Evolutionary conservation across 495 filamentous ascomycete genomes (phyloP).

Genomic region (Tetracladium marchalianum): DNA sequence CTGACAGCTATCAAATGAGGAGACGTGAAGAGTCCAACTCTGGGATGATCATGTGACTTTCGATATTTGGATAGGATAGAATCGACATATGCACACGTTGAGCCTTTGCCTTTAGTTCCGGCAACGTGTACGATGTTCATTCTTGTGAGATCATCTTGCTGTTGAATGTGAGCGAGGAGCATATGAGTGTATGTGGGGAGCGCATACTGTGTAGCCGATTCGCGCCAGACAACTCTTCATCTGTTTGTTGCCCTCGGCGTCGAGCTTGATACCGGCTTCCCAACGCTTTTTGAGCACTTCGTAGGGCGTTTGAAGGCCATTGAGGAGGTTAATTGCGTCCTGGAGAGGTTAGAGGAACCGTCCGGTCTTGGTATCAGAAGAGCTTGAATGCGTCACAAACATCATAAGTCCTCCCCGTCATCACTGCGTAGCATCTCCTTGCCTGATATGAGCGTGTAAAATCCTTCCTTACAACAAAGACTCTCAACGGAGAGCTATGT

Average conservation of each 20-base stretch:
- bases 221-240: conserved; percentile 66
- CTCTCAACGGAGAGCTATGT: too few species aligned
- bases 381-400: too few species aligned
- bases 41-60: conserved; percentile 28
- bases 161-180: conserved; percentile 19
- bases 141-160: conserved; percentile 63
- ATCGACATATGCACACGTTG: conserved; percentile 58
- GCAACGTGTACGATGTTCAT: conserved; percentile 77
- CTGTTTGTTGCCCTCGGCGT: conserved; percentile 59
- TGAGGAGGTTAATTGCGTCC: conserved; percentile 81
- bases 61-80: conserved; percentile 39
- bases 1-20: conserved; percentile 82
- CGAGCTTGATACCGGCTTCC: conserved; percentile 56
- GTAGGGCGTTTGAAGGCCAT: conserved; percentile 82
- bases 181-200: neutral
- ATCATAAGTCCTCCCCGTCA: too few species aligned
- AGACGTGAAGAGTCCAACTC: conserved; percentile 78
- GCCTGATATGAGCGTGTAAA: too few species aligned
- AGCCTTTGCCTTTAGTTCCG: conserved; percentile 91
- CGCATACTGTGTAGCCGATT: conserved; percentile 52
- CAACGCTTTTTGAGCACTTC: conserved; percentile 64
- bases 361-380: too few species aligned
- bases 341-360: conserved; percentile 18
- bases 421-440: too few species aligned
- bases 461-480: too few species aligned